These are phyloP conservation scores for Erysimum cheiranthoides DNA, from an alignment of 345 rosid genomes.

Conservation along the genomic window DNA sequence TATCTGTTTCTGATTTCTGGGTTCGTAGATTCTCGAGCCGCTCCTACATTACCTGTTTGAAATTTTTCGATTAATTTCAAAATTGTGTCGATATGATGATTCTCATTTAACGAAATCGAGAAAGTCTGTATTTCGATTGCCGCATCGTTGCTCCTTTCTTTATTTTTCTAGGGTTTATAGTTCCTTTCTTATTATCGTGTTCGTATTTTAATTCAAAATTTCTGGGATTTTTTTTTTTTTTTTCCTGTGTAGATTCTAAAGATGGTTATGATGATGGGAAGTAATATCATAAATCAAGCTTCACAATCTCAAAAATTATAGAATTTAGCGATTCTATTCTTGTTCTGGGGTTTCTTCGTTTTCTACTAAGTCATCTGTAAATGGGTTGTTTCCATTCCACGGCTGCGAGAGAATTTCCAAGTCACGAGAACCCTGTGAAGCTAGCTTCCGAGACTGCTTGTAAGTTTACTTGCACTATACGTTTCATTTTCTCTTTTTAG, in stretches of 20 bases:
- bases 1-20: neutral
- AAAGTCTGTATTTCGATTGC: neutral
- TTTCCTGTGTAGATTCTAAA: slow-evolving; percentile 28
- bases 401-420: slow-evolving; percentile 65
- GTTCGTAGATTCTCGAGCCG: slow-evolving; percentile 2
- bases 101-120: too few species aligned
- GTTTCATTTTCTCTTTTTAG: slow-evolving; percentile 19
- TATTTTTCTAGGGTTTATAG: slow-evolving; percentile 23
- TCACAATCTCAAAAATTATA: neutral
- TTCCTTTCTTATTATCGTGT: neutral
- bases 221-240: neutral
- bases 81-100: neutral
- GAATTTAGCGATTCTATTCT: neutral
- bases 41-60: slow-evolving; percentile 31
- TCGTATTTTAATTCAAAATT: neutral
- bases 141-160: neutral
- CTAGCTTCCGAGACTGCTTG: slow-evolving; percentile 97
- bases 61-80: slow-evolving; percentile 13
- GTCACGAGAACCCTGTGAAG: slow-evolving; percentile 82
- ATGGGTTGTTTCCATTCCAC: slow-evolving; percentile 98
- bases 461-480: slow-evolving; percentile 51
- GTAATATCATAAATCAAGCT: slow-evolving; percentile 20
- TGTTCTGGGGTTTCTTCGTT: slow-evolving; percentile 26
- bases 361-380: slow-evolving; percentile 44
- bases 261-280: slow-evolving; percentile 23